phyloP scores from a whole-genome alignment of 2,329 filamentous ascomycete genomes.

The Trichoderma sp. region DNA sequence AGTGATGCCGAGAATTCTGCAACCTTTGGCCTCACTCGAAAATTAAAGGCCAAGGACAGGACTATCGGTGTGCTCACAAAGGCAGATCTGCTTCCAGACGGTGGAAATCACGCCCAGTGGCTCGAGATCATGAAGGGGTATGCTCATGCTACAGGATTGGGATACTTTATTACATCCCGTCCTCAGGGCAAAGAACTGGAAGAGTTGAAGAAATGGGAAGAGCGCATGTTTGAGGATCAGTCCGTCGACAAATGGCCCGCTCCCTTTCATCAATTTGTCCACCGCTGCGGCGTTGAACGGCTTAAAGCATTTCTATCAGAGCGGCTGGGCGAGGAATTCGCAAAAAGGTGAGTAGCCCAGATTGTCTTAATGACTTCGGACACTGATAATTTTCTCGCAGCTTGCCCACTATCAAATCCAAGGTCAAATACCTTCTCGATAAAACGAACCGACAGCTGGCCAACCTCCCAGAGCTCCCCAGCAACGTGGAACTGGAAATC shows the following conservation, averaged over 20 bases:
- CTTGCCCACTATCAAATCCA: slow-evolving; percentile 56
- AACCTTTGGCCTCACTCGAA: slow-evolving; percentile 65
- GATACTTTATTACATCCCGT: slow-evolving; percentile 77
- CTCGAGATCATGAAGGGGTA: slow-evolving; percentile 62
- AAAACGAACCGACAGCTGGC: slow-evolving; percentile 57
- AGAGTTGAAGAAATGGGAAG: slow-evolving; percentile 54
- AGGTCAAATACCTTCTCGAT: slow-evolving; percentile 51
- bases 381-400: slow-evolving; percentile 31
- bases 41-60: slow-evolving; percentile 56
- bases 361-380: neutral
- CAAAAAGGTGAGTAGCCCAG: slow-evolving; percentile 45
- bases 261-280: slow-evolving; percentile 49
- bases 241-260: slow-evolving; percentile 49
- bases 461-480: slow-evolving; percentile 65
- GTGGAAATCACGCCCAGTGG: slow-evolving; percentile 58
- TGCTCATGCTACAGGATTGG: slow-evolving; percentile 66
- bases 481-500: slow-evolving; percentile 68
- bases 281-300: slow-evolving; percentile 56
- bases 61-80: slow-evolving; percentile 82
- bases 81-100: slow-evolving; percentile 67
- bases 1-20: slow-evolving; percentile 75
- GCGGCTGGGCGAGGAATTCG: slow-evolving; percentile 56
- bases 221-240: slow-evolving; percentile 51
- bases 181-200: slow-evolving; percentile 59
- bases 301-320: slow-evolving; percentile 55